phyloP scores from a whole-genome alignment of 2,329 filamentous ascomycete genomes.

The Camptophora hylomeconis region DNA sequence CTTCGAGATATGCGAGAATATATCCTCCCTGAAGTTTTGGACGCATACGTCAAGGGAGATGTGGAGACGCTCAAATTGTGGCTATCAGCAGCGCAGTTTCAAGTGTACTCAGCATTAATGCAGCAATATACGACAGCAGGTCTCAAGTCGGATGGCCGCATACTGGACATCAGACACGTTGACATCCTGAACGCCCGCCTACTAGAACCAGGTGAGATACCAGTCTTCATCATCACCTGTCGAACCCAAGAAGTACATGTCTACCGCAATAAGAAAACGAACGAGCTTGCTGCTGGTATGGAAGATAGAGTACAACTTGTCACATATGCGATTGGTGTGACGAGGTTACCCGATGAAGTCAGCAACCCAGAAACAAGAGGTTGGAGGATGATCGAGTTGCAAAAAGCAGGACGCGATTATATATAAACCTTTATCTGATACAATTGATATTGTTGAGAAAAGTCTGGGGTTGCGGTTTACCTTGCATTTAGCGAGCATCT shows the following conservation, averaged over 20 bases:
- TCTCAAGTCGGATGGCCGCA: constrained; percentile 85
- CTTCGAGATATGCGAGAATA: constrained; percentile 92
- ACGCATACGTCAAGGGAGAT: constrained; percentile 96
- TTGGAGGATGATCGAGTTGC: constrained; percentile 95
- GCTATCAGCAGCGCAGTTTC: constrained; percentile 92
- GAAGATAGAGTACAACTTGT: constrained; percentile 98
- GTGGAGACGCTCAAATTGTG: constrained; percentile 81
- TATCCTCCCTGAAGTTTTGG: constrained; percentile 90
- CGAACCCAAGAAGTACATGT: constrained; percentile 96
- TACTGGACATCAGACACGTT: constrained; percentile 88
- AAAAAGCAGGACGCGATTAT: constrained; percentile 93
- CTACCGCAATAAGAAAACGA: constrained; percentile 82
- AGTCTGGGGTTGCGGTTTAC: no score
- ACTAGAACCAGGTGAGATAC: constrained; percentile 40
- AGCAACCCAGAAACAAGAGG: constrained; percentile 93
- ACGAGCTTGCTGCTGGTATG: constrained; percentile 86
- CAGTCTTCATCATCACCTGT: constrained; percentile 94
- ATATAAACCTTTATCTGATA: constrained; percentile 24
- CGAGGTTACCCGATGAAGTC: constrained; percentile 84
- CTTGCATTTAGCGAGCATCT: constrained; percentile 12
- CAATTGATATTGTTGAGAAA: background rate
- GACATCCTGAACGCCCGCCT: constrained; percentile 48
- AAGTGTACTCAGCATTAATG: constrained; percentile 90
- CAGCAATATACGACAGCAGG: constrained; percentile 92
- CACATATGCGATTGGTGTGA: constrained; percentile 95